Conservation (phyloP, 208 protist genomes). For the Crithidia bombi region DNA sequence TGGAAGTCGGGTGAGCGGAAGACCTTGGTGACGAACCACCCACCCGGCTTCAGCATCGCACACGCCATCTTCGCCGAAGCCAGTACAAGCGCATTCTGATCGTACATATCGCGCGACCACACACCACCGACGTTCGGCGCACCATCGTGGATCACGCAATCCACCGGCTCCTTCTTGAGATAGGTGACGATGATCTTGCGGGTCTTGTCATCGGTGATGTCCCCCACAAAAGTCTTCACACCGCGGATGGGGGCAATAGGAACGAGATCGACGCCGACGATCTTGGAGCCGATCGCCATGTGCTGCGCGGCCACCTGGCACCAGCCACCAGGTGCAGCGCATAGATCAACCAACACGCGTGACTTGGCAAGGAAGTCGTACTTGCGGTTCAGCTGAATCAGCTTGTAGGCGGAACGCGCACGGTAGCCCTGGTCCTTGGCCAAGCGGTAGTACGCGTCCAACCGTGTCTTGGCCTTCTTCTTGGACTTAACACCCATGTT, state of each 20-base stretch:
- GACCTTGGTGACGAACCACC: conserved; percentile 99
- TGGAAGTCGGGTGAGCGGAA: conserved; percentile 99
- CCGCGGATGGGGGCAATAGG: conserved; percentile 98
- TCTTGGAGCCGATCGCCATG: conserved; percentile 95
- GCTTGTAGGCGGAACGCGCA: conserved; percentile 99
- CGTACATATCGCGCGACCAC: conserved; percentile 99
- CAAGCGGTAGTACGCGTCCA: conserved; percentile 97
- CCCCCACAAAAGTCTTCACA: conserved; percentile 95
- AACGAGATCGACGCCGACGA: conserved; percentile 98
- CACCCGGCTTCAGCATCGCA: conserved; percentile 91
- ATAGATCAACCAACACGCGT: conserved; percentile 94
- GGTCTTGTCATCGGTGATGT: conserved; percentile 99
- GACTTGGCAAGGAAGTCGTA: conserved; percentile 97
- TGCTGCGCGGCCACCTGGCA: conserved; percentile 95
- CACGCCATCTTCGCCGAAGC: conserved; percentile 96
- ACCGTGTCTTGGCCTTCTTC: conserved; percentile 92
- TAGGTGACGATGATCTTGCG: conserved; percentile 92
- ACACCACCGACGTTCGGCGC: conserved; percentile 99
- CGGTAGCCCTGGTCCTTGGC: conserved; percentile 99
- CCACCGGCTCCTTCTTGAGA: conserved; percentile 94
- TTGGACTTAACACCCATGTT: conserved; percentile 90
- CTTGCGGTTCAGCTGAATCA: conserved; percentile 99
- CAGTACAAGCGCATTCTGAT: conserved; percentile 96
- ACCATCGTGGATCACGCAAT: conserved; percentile 99
- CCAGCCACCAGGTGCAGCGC: conserved; percentile 98